Evolutionary conservation across 805 yeast genomes (phyloP), one percentile per base, ranked within the genome.

Genomic region (Lachancea sp.): DNA sequence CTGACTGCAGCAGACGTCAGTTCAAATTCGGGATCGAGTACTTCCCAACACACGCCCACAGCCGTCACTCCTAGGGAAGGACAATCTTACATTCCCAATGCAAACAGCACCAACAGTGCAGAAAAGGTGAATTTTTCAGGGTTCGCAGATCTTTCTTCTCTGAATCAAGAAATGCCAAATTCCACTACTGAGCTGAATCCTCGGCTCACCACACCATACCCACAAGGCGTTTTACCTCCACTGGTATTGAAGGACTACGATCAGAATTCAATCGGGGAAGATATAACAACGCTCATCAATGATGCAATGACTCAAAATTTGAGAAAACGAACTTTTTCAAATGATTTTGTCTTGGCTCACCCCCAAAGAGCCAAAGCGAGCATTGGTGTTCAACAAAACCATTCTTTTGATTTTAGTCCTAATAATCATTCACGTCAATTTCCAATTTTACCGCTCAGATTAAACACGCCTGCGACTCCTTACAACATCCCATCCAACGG

Each of bases 241-340:
- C 7, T 37, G 9, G 19, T 38, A 4, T 33, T 33, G 2, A 37
- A 37, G 19, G 46, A 43, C 34, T 30, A 19, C 17, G 46, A 43
- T 16, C 46, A 43, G 33, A 30, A 31, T 13, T 17, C 29, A 13
- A 26, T 15, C 22, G 41, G 36, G 3, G 46, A 43, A 20, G 46
- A 43, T 17, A 37, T 43, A 2, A 38, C 42, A 8, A 15, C 46
- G 4, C 42, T 43, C 12, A 43, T 43, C 19, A 43, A 43, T 19
- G 46, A 43, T 33, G 42, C 42, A 12, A 37, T 43, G 42, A 37
- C 46, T 18, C 42, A 43, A 20, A 43, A 43, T 34, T 15, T 43
- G 6, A 38, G 29, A 18, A 43, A 43, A 33, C 40, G 46, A n/a
- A 43, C 46, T 12, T 26, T 43, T 7, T 43, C 46, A 9, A 43